Percentiles rank a stretch among this genome's conserved stretches.
Evolutionary conservation across 148 eudicot species (phyloP).

Genomic region (Amaranthus palmeri): DNA sequence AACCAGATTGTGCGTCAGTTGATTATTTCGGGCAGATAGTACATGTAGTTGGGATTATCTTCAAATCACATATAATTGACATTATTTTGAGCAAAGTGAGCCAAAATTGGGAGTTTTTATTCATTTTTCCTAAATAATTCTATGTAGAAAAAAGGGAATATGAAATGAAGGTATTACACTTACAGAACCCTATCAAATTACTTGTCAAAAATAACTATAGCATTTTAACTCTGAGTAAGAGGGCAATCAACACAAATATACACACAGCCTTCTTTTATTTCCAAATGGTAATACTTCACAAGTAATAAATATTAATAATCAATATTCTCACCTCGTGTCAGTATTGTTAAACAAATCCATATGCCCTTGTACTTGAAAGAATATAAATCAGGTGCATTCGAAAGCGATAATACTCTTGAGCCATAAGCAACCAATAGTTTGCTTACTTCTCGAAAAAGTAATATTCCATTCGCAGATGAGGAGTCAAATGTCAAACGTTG

Average conservation of each 20-base stretch:
- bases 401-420: slow-evolving; percentile 60
- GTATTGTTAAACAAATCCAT: slow-evolving; percentile 83
- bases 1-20: too few species aligned
- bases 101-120: too few species aligned
- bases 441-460: slow-evolving; percentile 98
- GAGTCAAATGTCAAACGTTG: slow-evolving; percentile 93
- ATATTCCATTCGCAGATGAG: slow-evolving; percentile 95
- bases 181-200: background rate
- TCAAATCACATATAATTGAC: too few species aligned
- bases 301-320: background rate
- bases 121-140: too few species aligned
- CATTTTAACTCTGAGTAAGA: background rate
- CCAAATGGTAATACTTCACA: background rate
- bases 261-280: background rate
- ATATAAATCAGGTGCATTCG: slow-evolving; percentile 73
- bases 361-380: slow-evolving; percentile 94
- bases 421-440: slow-evolving; percentile 92
- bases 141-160: too few species aligned
- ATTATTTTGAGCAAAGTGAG: too few species aligned
- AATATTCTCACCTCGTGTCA: slow-evolving; percentile 64
- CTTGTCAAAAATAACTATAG: background rate
- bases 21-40: too few species aligned
- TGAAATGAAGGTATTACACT: too few species aligned
- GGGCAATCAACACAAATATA: background rate
- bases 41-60: too few species aligned